A percentile compares a stretch with the other conserved stretches of the same genome.
phyloP scores from a whole-genome alignment of 2,329 filamentous ascomycete genomes.

The Aspergillus amoenus region DNA sequence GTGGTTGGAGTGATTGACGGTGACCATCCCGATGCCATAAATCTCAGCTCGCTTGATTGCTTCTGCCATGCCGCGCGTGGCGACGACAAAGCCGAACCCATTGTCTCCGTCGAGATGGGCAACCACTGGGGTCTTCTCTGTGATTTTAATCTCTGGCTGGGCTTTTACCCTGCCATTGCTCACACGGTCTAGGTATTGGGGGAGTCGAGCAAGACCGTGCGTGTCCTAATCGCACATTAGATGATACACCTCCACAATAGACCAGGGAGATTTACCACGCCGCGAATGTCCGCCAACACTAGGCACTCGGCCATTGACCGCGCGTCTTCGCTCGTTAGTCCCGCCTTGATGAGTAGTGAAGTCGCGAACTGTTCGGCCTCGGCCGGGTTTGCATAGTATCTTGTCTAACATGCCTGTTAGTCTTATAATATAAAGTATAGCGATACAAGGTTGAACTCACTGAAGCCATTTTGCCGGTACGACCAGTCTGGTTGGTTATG shows the following conservation, averaged over 20 bases:
- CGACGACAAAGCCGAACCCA: conserved; percentile 72
- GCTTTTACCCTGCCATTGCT: conserved; percentile 67
- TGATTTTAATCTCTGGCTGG: conserved; percentile 57
- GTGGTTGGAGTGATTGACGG: conserved; percentile 74
- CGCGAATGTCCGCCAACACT: conserved; percentile 71
- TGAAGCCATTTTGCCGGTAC: not conserved
- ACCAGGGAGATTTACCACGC: conserved; percentile 45
- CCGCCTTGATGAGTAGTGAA: conserved; percentile 42
- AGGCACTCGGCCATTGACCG: conserved; percentile 64
- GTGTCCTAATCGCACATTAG: conserved; percentile 52
- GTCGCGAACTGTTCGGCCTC: conserved; percentile 1
- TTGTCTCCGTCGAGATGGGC: conserved; percentile 68
- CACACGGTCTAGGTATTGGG: conserved; percentile 72
- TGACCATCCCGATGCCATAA: conserved; percentile 72
- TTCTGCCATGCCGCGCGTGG: conserved; percentile 62
- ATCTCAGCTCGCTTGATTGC: conserved; percentile 66
- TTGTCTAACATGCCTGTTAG: not conserved
- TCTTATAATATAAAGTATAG: not conserved
- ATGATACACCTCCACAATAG: not conserved
- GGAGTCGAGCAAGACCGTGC: conserved; percentile 74
- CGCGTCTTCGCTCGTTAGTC: conserved; percentile 60
- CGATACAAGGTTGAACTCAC: too few relatives aligned
- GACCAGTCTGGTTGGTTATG: too few relatives aligned
- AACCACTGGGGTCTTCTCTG: conserved; percentile 67
- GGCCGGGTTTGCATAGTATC: not conserved